Percentiles rank a stretch among this genome's conserved stretches.
Conservation (phyloP, 805 yeast genomes). For the Yarrowia osloensis region DNA sequence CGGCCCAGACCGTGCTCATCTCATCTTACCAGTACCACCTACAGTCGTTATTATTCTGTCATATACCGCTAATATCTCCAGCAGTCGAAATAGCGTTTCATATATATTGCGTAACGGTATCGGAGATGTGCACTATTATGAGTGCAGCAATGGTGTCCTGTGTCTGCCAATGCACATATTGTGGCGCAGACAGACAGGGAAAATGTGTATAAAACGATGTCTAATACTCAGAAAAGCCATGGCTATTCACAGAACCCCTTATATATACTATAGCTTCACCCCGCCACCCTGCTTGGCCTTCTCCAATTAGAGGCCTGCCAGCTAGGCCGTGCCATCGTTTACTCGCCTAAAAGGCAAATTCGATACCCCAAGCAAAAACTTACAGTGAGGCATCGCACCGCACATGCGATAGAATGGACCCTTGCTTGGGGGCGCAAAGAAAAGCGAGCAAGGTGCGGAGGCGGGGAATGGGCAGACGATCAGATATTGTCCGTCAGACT, state of each 20-base stretch:
- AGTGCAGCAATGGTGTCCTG: slow-evolving; percentile 7
- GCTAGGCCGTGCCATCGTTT: background rate
- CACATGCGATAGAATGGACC: slow-evolving; percentile 20
- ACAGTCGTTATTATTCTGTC: background rate
- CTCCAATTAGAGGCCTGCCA: slow-evolving; percentile 3
- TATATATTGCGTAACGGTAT: slow-evolving; percentile 26
- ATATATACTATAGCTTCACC: background rate
- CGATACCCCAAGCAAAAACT: background rate
- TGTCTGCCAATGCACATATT: background rate
- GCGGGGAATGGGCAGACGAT: slow-evolving; percentile 1
- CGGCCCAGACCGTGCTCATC: background rate
- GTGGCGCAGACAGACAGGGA: background rate
- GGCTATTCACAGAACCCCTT: too few species aligned
- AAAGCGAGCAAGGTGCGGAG: background rate
- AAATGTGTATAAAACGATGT: background rate
- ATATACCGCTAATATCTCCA: background rate
- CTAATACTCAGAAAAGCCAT: background rate
- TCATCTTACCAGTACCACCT: background rate
- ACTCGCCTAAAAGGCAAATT: slow-evolving; percentile 18
- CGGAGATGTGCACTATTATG: slow-evolving; percentile 21
- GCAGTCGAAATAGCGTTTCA: slow-evolving; percentile 23
- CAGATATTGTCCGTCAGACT: background rate
- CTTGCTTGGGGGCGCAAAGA: slow-evolving; percentile 8
- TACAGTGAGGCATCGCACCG: slow-evolving; percentile 27
- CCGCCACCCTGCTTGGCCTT: background rate